Percentiles rank a stretch among this genome's conserved stretches.
Evolutionary conservation across 129 eudicot genomes (phyloP).

Genomic region (Pseudognaphalium luteoalbum): DNA sequence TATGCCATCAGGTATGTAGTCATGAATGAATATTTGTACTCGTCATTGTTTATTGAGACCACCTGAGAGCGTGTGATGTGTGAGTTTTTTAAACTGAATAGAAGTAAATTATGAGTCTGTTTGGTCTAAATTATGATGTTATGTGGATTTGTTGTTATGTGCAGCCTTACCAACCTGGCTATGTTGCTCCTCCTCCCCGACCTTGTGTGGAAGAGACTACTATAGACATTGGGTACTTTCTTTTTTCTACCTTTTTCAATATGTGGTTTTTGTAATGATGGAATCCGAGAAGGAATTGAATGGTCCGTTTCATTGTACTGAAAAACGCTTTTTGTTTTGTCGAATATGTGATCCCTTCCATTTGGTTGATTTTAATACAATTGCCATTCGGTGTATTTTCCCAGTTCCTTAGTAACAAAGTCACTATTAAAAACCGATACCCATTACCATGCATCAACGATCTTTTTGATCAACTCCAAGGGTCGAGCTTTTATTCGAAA

Average conservation of each 20-base stretch:
- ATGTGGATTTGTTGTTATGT: conserved; percentile 5
- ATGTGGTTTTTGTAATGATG: neutral
- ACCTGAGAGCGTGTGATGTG: neutral
- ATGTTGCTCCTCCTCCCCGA: conserved; percentile 75
- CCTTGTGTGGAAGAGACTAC: conserved; percentile 73
- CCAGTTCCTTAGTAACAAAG: too few species aligned
- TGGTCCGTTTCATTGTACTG: neutral
- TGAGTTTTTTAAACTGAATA: neutral
- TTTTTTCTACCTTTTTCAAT: neutral
- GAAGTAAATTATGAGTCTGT: neutral
- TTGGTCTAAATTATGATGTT: neutral
- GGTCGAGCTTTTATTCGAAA: too few species aligned
- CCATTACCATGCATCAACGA: too few species aligned
- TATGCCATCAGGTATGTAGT: conserved; percentile 42
- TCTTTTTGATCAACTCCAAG: too few species aligned
- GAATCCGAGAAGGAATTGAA: neutral
- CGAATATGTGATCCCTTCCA: neutral
- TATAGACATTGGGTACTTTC: conserved; percentile 81
- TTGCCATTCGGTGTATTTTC: too few species aligned
- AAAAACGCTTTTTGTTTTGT: neutral
- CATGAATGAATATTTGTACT: neutral
- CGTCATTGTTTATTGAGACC: neutral
- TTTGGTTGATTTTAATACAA: too few species aligned
- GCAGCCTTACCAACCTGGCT: conserved; percentile 93
- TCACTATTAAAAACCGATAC: too few species aligned